phyloP scores from a whole-genome alignment of 1,284 basidiomycete species.

The Cutaneotrichosporon sp. region DNA sequence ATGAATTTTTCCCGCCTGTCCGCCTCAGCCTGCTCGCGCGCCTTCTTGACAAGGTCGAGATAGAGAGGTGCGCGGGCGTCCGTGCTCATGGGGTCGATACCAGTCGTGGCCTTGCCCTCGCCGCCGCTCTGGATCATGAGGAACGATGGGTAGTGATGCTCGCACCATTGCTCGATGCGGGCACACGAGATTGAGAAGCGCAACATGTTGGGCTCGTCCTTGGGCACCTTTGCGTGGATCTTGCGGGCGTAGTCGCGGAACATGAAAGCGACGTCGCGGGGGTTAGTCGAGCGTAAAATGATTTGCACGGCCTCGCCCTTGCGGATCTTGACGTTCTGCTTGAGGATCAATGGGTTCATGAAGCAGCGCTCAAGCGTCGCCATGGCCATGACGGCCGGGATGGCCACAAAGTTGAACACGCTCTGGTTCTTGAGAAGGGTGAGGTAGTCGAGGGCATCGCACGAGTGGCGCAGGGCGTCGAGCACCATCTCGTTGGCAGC shows the following conservation, averaged over 20 bases:
- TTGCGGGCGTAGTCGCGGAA: constrained; percentile 78
- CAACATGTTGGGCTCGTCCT: constrained; percentile 84
- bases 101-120: constrained; percentile 44
- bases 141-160: constrained; percentile 85
- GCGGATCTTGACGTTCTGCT: constrained; percentile 90
- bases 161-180: constrained; percentile 88
- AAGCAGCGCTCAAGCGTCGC: constrained; percentile 89
- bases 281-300: constrained; percentile 87
- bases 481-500: constrained; percentile 84
- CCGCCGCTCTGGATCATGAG: constrained; percentile 57
- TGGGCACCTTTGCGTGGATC: constrained; percentile 77
- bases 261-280: constrained; percentile 83
- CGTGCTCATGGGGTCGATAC: constrained; percentile 54
- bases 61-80: constrained; percentile 60
- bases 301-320: constrained; percentile 89
- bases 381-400: constrained; percentile 94
- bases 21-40: constrained; percentile 30
- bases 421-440: constrained; percentile 82
- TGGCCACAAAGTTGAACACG: constrained; percentile 95
- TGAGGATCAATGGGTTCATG: constrained; percentile 88
- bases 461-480: constrained; percentile 81
- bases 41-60: constrained; percentile 34
- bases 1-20: constrained; percentile 39
- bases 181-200: constrained; percentile 75
- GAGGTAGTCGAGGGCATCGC: constrained; percentile 87